Percentiles rank a stretch among this genome's conserved stretches.
Evolutionary conservation across 805 yeast species (phyloP).

Genomic region (Kuraishia ogatae): DNA sequence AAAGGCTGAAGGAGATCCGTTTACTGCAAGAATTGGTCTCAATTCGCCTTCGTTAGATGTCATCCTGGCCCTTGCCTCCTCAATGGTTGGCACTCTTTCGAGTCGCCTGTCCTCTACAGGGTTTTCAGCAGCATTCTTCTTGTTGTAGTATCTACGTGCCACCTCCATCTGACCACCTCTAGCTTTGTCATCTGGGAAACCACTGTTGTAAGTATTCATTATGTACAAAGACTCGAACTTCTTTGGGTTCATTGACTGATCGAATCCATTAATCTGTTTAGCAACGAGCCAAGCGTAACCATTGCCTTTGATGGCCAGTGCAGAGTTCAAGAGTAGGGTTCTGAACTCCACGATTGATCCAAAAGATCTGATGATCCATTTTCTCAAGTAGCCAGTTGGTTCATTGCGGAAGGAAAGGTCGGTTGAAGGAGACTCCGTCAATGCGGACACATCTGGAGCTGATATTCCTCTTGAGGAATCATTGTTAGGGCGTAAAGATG

Average conservation of each 20-base stretch:
- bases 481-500: slow-evolving; percentile 12
- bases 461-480: slow-evolving; percentile 6
- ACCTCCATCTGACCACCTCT: slow-evolving; percentile 42
- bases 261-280: slow-evolving; percentile 26
- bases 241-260: slow-evolving; percentile 1
- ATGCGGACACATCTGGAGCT: slow-evolving; percentile 20
- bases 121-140: slow-evolving; percentile 2
- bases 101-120: slow-evolving; percentile 1
- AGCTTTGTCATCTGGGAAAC: slow-evolving; percentile 63
- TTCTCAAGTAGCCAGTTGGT: slow-evolving; percentile 23
- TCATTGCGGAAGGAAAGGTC: slow-evolving; percentile 17
- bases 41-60: slow-evolving; percentile 28
- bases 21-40: slow-evolving; percentile 62
- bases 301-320: slow-evolving; percentile 71
- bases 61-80: slow-evolving; percentile 27
- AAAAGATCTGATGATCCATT: slow-evolving; percentile 52
- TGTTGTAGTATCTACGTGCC: slow-evolving; percentile 18
- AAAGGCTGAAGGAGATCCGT: slow-evolving; percentile 65
- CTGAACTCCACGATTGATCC: slow-evolving; percentile 75
- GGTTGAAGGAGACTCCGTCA: slow-evolving; percentile 36
- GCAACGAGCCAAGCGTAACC: slow-evolving; percentile 91
- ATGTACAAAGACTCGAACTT: slow-evolving; percentile 45
- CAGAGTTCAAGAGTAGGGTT: slow-evolving; percentile 59
- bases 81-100: slow-evolving; percentile 19
- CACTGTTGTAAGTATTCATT: slow-evolving; percentile 82